Evolutionary conservation across 2,329 filamentous ascomycete species (phyloP), one percentile per base, ranked within the genome.

Genomic region (Trichoderma atrobrunneum): DNA sequence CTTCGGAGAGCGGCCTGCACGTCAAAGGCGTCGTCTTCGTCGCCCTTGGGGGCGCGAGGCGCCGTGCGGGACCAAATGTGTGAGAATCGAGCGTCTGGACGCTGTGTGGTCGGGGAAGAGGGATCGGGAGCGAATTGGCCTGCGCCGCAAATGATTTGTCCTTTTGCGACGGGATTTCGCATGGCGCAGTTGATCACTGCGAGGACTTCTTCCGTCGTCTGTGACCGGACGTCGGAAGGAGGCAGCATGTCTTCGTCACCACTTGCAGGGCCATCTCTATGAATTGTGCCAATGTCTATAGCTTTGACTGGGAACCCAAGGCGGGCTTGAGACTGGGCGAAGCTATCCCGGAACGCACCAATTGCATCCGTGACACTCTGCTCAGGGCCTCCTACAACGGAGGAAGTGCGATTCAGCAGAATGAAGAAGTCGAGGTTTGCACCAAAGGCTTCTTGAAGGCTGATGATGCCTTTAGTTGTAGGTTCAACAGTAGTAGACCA

Each of bases 161-260:
- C 70, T 34, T 54, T 48, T 51, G 48, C 26, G 11, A 60, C 21
- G 26, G 71, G 66, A 5, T 30, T 36, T 18, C 71, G 71, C 2
- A 72, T 71, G 21, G 67, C 60, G n/a, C 60, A 71, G 67, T 60
- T 72, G 60, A 72, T 64, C 6, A 72, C 67, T 12, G 71, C 71
- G 26, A 71, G 54, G 5, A 71, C 21, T 34, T 72, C 59, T 5
- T 72, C 60, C 7, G 32, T 32, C 5, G 26, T 72, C 34, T 72
- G 71, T 26, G 66, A 51, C 4, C 56, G 54, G 21, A 61, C 18
- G 14, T 61, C 30, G 32, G 63, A 67, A 21, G 36, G 14, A 28
- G 56, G 39, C 3, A 43, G 24, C 12, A 7, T 5, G 7, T 62
- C 54, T 32, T 59, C 57, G 21, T 24, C 24, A 8, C 61, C 39